These are phyloP conservation scores for Astrocystis sublimbata DNA, from an alignment of 495 filamentous ascomycete species.

Conservation along the genomic window DNA sequence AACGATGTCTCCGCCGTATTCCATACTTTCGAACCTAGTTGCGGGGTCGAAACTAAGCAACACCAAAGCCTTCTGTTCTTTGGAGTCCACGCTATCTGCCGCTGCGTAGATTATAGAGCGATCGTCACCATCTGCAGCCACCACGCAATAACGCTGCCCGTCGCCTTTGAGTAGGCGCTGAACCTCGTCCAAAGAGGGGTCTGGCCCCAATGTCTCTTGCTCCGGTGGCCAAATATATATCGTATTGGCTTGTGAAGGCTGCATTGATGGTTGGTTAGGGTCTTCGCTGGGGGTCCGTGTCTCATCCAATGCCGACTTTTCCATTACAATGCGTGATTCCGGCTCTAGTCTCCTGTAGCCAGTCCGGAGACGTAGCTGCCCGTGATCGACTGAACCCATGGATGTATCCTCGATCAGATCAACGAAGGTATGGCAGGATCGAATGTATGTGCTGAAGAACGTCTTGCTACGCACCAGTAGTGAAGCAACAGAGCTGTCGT, in stretches of 20 bases:
- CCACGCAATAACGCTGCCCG: conserved; percentile 46
- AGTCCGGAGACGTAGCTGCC: conserved; percentile 54
- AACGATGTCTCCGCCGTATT: conserved; percentile 35
- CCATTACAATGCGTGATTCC: neutral
- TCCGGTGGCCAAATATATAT: conserved; percentile 63
- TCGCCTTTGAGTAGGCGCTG: conserved; percentile 60
- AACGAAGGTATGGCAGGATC: conserved; percentile 59
- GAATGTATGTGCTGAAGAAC: conserved; percentile 61
- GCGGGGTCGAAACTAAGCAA: conserved; percentile 66
- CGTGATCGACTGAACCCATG: conserved; percentile 34
- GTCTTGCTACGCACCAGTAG: conserved; percentile 60
- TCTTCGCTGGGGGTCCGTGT: neutral
- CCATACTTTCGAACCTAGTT: conserved; percentile 35
- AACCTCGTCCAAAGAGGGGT: conserved; percentile 45
- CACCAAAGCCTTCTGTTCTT: conserved; percentile 49
- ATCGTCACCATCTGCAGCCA: conserved; percentile 59
- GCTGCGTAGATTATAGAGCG: conserved; percentile 60
- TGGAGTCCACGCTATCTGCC: conserved; percentile 36
- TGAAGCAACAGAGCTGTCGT: conserved; percentile 41
- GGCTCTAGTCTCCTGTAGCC: conserved; percentile 39
- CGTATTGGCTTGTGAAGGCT: conserved; percentile 42
- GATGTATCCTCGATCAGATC: conserved; percentile 63
- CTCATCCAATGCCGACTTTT: neutral
- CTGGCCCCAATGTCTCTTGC: conserved; percentile 33
- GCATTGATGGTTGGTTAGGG: neutral